phyloP scores from a whole-genome alignment of 768 basidiomycete species.

The Cystobasidiopsis lactophilus region DNA sequence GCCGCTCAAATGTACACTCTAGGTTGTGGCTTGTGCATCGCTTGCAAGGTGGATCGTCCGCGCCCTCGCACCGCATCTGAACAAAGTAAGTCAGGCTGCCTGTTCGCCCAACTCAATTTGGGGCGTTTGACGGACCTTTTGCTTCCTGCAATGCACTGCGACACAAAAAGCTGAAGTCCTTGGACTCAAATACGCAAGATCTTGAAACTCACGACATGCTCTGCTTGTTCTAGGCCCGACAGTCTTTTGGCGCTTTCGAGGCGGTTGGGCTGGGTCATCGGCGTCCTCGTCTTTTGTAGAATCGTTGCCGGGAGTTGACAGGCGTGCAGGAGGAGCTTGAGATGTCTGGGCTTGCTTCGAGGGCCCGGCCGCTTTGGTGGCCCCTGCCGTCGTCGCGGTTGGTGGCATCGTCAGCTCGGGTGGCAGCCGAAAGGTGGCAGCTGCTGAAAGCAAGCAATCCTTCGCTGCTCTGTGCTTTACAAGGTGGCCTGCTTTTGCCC shows the following conservation, averaged over 20 bases:
- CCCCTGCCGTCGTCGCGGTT: too few relatives aligned
- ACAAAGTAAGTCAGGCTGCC: neutral
- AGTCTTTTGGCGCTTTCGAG: neutral
- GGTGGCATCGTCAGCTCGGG: neutral
- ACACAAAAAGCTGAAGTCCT: neutral
- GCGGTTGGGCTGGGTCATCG: too few relatives aligned
- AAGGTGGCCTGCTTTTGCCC: too few relatives aligned
- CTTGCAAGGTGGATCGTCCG: constrained; percentile 12
- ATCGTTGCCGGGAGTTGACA: too few relatives aligned
- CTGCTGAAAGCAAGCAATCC: too few relatives aligned
- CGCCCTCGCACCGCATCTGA: constrained; percentile 12
- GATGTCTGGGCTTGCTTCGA: too few relatives aligned
- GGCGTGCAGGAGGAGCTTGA: too few relatives aligned
- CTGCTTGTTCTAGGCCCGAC: constrained; percentile 9
- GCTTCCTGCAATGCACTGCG: constrained; percentile 10
- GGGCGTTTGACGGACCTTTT: neutral
- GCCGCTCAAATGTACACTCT: neutral
- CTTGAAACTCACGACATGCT: constrained; percentile 7
- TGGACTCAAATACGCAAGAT: neutral
- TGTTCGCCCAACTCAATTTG: too few relatives aligned
- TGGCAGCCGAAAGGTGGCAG: neutral
- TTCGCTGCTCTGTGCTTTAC: too few relatives aligned
- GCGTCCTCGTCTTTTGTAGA: too few relatives aligned
- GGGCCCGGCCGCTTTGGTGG: too few relatives aligned
- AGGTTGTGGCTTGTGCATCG: constrained; percentile 2